Conservation (phyloP, 148 eudicot species). For the Gaultheria prostrata region DNA sequence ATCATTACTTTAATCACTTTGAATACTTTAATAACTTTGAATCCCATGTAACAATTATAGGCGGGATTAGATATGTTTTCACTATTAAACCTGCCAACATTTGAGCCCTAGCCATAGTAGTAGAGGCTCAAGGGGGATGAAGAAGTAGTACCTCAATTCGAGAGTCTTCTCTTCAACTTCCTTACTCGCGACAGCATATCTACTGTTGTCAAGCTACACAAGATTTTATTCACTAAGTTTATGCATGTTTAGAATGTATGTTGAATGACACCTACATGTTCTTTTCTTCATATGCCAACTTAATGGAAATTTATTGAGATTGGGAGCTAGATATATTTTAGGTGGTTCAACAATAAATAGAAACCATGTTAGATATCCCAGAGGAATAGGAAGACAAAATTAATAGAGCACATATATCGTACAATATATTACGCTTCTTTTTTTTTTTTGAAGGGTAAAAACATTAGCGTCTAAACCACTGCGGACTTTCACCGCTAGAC, state of each 20-base stretch:
- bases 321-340: no score
- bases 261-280: neutral
- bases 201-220: constrained; percentile 21
- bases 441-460: no score
- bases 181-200: constrained; percentile 24
- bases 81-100: neutral
- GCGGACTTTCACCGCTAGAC: no score
- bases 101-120: neutral
- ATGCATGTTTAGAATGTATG: neutral
- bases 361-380: neutral
- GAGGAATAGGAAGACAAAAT: neutral
- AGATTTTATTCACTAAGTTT: neutral
- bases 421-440: neutral
- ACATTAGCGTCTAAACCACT: no score
- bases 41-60: neutral
- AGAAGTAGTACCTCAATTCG: constrained; percentile 31
- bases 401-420: neutral
- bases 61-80: neutral
- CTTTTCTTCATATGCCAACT: neutral
- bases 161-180: constrained; percentile 26
- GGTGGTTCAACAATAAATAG: neutral
- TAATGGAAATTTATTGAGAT: neutral
- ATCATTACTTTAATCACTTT: neutral
- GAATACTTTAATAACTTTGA: neutral
- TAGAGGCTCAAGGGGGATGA: neutral